Base-by-base conservation (phyloP, 352 stramenopile species). In the Pythium diclinum region DNA sequence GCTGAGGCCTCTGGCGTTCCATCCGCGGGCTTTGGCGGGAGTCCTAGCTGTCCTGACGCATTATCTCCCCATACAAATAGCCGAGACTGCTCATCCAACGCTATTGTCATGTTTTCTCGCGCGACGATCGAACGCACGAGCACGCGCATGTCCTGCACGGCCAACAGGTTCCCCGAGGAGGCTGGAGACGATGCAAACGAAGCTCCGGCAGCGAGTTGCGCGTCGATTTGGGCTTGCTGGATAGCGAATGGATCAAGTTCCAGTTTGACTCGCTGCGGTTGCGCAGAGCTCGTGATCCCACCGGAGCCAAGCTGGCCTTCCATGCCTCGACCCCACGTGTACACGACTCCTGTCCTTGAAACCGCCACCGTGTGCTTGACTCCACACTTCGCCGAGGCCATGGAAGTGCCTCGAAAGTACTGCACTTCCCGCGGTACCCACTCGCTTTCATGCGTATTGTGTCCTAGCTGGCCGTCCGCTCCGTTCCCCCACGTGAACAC, bases 401-500 rank as follows among this genome's bases (percentile, higher is more conserved):
- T 66, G 0, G 73, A 54, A 21, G 80, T 49, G 21, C 67, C 63
- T 3, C 73, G 67, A 44, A 89, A 88, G 61, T 70, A 81, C 7
- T 74, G 62, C 11, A 92, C 69, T 44, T 84, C 75, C 2, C 76
- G 70, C 3, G 83, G 83, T 6, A 74, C 61, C 83, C 80, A 92
- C 49, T 90, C 83, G 65, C 79, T 92, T 13, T 77, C 70, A 25
- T 44, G 56, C 3, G 21, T 42, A 13, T 68, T 69, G 23, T 92
- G 81, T 0, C 83, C 83, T 2, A 92, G 66, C 48, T 89, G 83
- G 9, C 83, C 81, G 30, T 89, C 73, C 0, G 76, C 67, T 0
- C 79, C 79, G 25, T 77, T 81, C 5, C 83, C 81, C 83, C 83
- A 92, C 34, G 81, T 87, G 44, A 87, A 89, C 0, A 90, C 61